phyloP scores from a whole-genome alignment of 164 flowering plant genomes.

The Echeveria elegans region DNA sequence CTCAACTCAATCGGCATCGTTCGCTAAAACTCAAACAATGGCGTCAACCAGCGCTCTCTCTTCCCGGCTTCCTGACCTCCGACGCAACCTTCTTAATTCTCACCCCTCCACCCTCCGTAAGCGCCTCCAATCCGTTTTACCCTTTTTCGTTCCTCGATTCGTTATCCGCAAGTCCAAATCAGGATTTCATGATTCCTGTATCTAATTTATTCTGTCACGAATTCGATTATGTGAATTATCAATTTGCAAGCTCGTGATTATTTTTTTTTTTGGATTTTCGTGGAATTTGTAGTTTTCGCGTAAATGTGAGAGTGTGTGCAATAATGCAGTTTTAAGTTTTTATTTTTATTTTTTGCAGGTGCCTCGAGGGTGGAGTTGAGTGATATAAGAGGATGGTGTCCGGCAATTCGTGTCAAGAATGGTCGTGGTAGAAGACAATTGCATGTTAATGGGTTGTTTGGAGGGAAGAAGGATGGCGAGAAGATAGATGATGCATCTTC shows the following conservation, averaged over 20 bases:
- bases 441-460: conserved; percentile 53
- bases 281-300: not conserved
- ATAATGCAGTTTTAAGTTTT: no score
- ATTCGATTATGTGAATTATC: not conserved
- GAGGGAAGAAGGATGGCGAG: conserved; percentile 57
- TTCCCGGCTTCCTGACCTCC: not conserved
- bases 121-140: not conserved
- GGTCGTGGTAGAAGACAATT: conserved; percentile 17
- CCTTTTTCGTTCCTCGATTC: not conserved
- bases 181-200: not conserved
- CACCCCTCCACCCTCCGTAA: not conserved
- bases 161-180: not conserved
- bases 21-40: not conserved
- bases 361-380: not conserved
- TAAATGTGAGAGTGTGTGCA: not conserved
- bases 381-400: not conserved
- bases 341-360: not conserved
- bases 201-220: not conserved
- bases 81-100: not conserved
- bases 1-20: not conserved
- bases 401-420: conserved; percentile 10
- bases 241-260: not conserved
- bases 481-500: conserved; percentile 37
- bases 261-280: not conserved
- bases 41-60: conserved; percentile 1